Percentiles rank a stretch among this genome's conserved stretches.
These are phyloP conservation scores for Gossypium australe DNA, from an alignment of 345 rosid species.

Conservation along the genomic window DNA sequence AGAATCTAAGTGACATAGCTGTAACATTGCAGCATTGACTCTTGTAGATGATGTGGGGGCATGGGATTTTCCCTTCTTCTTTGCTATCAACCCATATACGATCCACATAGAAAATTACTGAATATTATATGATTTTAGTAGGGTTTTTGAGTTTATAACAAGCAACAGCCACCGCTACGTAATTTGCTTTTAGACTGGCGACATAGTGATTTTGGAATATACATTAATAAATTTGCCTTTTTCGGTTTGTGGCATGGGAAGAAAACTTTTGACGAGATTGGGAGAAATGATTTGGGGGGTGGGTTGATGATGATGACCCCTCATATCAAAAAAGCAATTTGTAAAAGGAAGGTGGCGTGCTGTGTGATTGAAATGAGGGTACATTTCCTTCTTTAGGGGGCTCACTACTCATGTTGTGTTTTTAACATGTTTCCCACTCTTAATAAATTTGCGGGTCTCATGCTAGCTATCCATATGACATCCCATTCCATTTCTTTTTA, in stretches of 20 bases:
- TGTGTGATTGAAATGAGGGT: conserved; percentile 19
- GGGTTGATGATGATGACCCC: conserved; percentile 45
- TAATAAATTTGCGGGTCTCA: conserved; percentile 38
- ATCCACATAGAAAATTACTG: not conserved
- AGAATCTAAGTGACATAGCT: conserved; percentile 2
- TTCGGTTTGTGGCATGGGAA: not conserved
- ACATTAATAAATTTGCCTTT: not conserved
- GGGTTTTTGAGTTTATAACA: not conserved
- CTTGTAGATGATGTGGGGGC: not conserved
- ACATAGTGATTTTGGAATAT: not conserved
- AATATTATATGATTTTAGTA: not conserved
- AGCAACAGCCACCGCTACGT: not conserved
- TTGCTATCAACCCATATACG: no score
- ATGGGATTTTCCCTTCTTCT: not conserved
- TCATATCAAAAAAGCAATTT: conserved; percentile 1
- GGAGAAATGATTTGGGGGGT: conserved; percentile 48
- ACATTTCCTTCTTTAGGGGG: conserved; percentile 5
- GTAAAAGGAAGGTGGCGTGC: conserved; percentile 35
- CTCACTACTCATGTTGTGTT: conserved; percentile 21
- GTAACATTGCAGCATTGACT: conserved; percentile 1
- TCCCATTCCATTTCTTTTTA: not conserved
- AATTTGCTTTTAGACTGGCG: not conserved
- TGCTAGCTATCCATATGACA: conserved; percentile 7
- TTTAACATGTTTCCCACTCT: conserved; percentile 45
- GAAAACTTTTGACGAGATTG: not conserved